Conservation (phyloP, 2,329 filamentous ascomycete species). For the Colletotrichum gloeosporioides region DNA sequence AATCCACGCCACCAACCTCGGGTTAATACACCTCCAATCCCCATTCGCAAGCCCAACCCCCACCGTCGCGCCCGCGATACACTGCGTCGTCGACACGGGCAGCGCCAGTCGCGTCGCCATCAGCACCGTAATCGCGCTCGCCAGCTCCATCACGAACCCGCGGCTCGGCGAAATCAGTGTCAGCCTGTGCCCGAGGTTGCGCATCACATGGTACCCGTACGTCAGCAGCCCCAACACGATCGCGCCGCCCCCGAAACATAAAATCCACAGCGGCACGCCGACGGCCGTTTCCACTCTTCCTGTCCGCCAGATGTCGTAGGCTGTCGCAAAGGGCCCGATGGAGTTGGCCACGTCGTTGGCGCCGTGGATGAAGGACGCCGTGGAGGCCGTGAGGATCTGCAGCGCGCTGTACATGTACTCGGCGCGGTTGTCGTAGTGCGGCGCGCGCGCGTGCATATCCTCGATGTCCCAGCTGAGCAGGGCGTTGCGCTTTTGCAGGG, state of each 20-base stretch:
- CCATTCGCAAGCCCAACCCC: slow-evolving; percentile 57
- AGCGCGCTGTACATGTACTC: slow-evolving; percentile 56
- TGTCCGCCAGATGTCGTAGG: slow-evolving; percentile 53
- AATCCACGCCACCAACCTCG: slow-evolving; percentile 51
- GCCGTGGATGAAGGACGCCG: slow-evolving; percentile 61
- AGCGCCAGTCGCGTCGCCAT: slow-evolving; percentile 57
- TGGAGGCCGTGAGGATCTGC: slow-evolving; percentile 56
- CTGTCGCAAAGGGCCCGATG: slow-evolving; percentile 56
- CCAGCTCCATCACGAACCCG: slow-evolving; percentile 57
- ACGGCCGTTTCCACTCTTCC: slow-evolving; percentile 42
- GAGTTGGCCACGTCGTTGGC: slow-evolving; percentile 62
- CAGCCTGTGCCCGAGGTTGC: slow-evolving; percentile 59
- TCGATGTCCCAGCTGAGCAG: slow-evolving; percentile 53
- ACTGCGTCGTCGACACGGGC: slow-evolving; percentile 56
- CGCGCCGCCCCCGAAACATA: slow-evolving; percentile 51
- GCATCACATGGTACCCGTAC: slow-evolving; percentile 69
- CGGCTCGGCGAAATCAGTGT: slow-evolving; percentile 59
- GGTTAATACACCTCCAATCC: slow-evolving; percentile 55
- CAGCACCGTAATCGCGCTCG: slow-evolving; percentile 57
- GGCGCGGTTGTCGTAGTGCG: slow-evolving; percentile 58
- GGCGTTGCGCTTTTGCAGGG: slow-evolving; percentile 49
- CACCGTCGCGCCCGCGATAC: slow-evolving; percentile 56
- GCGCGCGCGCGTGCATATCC: slow-evolving; percentile 53
- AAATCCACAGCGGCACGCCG: slow-evolving; percentile 53
- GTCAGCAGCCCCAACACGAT: slow-evolving; percentile 65